Base-by-base conservation (phyloP, 2,329 filamentous ascomycete species). In the Neurospora crassa region DNA sequence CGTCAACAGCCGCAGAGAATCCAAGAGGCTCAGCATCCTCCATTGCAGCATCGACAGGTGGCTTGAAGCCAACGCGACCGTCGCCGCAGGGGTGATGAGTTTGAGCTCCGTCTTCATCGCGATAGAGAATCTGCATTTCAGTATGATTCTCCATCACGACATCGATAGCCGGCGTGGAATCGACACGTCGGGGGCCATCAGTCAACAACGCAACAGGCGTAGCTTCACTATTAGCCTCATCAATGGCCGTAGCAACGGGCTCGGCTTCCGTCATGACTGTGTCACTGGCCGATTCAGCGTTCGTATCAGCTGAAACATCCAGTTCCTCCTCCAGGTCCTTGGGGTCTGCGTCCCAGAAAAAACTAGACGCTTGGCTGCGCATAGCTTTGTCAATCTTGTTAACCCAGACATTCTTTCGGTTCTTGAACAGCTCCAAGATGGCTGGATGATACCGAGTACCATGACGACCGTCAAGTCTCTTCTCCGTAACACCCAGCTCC, bases 401-500 rank as follows among this genome's bases (percentile, higher is more conserved):
- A 59, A 68, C 24, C 53, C 68, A 72, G 10, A 72, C n/a, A n/a
- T 63, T 53, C 42, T 70, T 20, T 24, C 68, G 34, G 45, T 40
- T 40, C 29, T 34, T 45, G 67, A 74, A 72, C 24, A 75, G 29
- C 24, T 67, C 20, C 14, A 41, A 20, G 16, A 74, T 14, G 3
- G 34, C 45, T 2, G 67, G 43, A 7, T 68, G 5, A 34, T 41
- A 47, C 2, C 63, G 16, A n/a, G 47, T 29, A n/a, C 20, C 12
- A 29, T 10, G 18, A 29, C 8, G 16, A 29, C 29, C 53, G 29
- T 74, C 70, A 5, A 72, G n/a, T 16, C 42, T 68, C 24, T 70
- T 71, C 14, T 37, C 34, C 10, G 68, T 70, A n/a, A 70, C 18
- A 40, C 68, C 68, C 16, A 71, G 18, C 42, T 71, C 69, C 12